Base-by-base conservation (phyloP, 805 yeast species). In the Candida endomychidarum region DNA sequence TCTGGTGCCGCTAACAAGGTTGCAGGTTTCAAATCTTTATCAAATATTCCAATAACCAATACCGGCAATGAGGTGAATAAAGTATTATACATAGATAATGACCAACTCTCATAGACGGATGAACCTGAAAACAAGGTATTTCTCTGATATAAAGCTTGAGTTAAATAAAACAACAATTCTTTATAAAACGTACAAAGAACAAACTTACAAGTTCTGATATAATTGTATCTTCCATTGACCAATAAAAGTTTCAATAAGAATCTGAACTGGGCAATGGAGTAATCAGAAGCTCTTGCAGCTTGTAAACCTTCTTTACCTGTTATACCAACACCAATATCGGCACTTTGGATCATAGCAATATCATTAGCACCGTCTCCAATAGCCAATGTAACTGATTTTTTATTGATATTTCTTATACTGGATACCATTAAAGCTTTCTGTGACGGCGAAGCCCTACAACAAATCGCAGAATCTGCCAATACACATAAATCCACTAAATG, bases 341-440 rank as follows among this genome's bases (percentile, higher is more conserved):
- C 99, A 55, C 95, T 84, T 65, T 93, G 97, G 46, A 93, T 93
- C 99, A 93, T 93, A 1, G 99, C 98, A 57, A 93, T 90, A 62
- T 93, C 99, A 58, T 93, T 93, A 2, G 99, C 99, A 48, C 99
- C 99, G 65, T 93, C 99, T 6, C 99, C 99, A 57, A 93, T 86
- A 0, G 99, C 99, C 46, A 93, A 71, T 0, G 97, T 88, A 5
- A 93, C 96, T 28, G 86, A 74, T 2, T 65, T 64, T 36, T 74
- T 80, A 52, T 83, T 75, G 42, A 82, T 65, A n/a, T 73, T 67
- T 37, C 98, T 73, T n/a, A 95, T 88, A 23, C 81, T 74, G 19
- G 78, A 62, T 2, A 93, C 98, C 86, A 93, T 81, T 20, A 76
- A 69, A 0, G 98, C 96, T 65, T 93, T 93, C 60, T 93, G 99